Evolutionary conservation across 495 filamentous ascomycete genomes (phyloP).

Genomic region (Xylaria castorea): DNA sequence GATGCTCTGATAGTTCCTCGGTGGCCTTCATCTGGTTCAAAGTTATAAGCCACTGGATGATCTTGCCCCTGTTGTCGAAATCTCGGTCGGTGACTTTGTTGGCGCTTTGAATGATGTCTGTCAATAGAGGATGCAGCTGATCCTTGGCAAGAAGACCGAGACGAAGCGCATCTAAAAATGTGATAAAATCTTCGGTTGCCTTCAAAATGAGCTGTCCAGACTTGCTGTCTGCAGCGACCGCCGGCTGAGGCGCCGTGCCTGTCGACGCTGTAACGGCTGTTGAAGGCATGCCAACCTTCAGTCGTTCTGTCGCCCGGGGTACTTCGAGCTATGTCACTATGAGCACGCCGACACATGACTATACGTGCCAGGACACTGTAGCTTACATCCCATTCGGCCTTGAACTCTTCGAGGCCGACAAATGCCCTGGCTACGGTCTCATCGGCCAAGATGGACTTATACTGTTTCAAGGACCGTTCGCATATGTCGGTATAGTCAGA

Average conservation of each 20-base stretch:
- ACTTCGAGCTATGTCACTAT: conserved; percentile 76
- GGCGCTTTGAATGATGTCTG: conserved; percentile 92
- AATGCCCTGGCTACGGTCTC: conserved; percentile 85
- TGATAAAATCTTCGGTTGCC: conserved; percentile 98
- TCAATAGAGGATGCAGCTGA: conserved; percentile 89
- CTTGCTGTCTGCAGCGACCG: conserved; percentile 60
- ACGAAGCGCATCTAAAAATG: conserved; percentile 91
- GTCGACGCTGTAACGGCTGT: conserved; percentile 65
- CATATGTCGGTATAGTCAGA: conserved; percentile 95
- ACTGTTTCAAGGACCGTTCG: conserved; percentile 90
- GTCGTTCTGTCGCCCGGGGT: conserved; percentile 88
- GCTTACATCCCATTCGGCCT: conserved; percentile 86
- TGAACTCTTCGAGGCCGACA: conserved; percentile 90
- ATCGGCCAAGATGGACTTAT: conserved; percentile 89
- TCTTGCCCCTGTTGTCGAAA: conserved; percentile 93
- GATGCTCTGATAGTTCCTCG: conserved; percentile 86
- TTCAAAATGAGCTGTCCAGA: conserved; percentile 79
- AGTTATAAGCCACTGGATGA: conserved; percentile 96
- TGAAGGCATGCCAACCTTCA: conserved; percentile 83
- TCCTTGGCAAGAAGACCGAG: conserved; percentile 92
- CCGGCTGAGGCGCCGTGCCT: conserved; percentile 47
- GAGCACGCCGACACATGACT: conserved; percentile 18
- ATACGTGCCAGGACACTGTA: conserved; percentile 7
- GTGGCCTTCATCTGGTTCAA: conserved; percentile 97
- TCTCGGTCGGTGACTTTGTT: conserved; percentile 94